A percentile compares a stretch with the other conserved stretches of the same genome.
These are phyloP conservation scores for Penicillium cataractarum DNA, from an alignment of 495 filamentous ascomycete species.

Conservation along the genomic window DNA sequence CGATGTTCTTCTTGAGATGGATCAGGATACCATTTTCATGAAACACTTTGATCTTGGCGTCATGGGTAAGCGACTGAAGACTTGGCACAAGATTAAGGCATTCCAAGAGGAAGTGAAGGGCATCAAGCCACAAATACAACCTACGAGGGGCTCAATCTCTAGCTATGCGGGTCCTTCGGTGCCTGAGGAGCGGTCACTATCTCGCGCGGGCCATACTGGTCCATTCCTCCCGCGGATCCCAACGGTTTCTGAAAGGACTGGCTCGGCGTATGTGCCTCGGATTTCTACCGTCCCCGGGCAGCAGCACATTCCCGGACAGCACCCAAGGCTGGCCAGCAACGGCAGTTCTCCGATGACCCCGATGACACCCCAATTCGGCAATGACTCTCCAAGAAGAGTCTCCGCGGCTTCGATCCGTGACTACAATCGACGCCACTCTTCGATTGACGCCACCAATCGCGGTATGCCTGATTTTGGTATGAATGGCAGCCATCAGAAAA, in stretches of 20 bases:
- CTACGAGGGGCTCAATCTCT: conserved; percentile 33
- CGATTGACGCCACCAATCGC: conserved; percentile 65
- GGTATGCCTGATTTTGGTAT: conserved; percentile 26
- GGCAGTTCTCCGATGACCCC: conserved; percentile 39
- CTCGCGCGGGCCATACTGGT: conserved; percentile 41
- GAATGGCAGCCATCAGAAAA: conserved; percentile 66
- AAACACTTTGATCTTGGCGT: conserved; percentile 95
- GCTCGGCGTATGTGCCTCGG: conserved; percentile 28
- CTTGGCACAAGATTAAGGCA: conserved; percentile 91
- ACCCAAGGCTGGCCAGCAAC: conserved; percentile 42
- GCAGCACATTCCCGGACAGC: conserved; percentile 30
- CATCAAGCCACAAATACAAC: conserved; percentile 23
- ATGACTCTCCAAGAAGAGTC: conserved; percentile 62
- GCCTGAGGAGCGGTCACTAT: conserved; percentile 46
- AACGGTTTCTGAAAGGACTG: conserved; percentile 52
- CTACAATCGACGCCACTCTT: conserved; percentile 83
- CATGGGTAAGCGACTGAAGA: conserved; percentile 83
- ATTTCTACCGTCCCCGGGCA: conserved; percentile 34
- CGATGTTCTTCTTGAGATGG: conserved; percentile 91
- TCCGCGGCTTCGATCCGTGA: conserved; percentile 87
- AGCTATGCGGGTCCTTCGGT: conserved; percentile 32
- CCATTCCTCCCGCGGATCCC: conserved; percentile 65
- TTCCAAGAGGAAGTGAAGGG: conserved; percentile 81
- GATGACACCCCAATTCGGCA: conserved; percentile 39
- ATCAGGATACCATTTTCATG: conserved; percentile 88